Evolutionary conservation across 768 basidiomycete genomes (phyloP).

Genomic region (Trametes sanguinea): DNA sequence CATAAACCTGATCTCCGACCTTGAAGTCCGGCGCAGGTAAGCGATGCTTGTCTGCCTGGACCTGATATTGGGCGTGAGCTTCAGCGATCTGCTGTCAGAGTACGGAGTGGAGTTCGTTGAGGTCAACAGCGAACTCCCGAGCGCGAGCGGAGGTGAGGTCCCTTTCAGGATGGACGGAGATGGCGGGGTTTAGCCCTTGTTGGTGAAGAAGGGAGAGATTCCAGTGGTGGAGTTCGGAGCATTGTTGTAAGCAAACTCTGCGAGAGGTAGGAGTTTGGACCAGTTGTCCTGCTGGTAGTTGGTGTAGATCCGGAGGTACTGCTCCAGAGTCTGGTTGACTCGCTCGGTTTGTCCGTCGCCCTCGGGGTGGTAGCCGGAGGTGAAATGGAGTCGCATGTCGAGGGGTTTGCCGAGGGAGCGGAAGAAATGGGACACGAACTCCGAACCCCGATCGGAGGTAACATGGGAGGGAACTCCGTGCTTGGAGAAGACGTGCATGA

Average conservation of each 20-base stretch:
- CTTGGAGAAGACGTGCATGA: slow-evolving; percentile 19
- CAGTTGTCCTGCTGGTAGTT: not conserved
- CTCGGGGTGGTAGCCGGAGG: slow-evolving; percentile 30
- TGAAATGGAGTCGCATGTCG: slow-evolving; percentile 10
- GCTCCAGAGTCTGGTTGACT: slow-evolving; percentile 9
- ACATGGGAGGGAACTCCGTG: slow-evolving; percentile 12
- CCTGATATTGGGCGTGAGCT: slow-evolving; percentile 20
- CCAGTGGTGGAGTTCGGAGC: not conserved
- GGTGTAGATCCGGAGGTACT: slow-evolving; percentile 33
- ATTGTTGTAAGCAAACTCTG: too few species aligned
- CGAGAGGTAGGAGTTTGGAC: not conserved
- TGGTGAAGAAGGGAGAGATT: slow-evolving; percentile 5
- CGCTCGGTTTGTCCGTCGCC: slow-evolving; percentile 42
- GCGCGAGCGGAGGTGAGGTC: slow-evolving; percentile 10
- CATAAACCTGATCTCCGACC: slow-evolving; percentile 2
- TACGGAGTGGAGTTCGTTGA: slow-evolving; percentile 24
- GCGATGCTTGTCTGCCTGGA: slow-evolving; percentile 5
- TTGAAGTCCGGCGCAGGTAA: slow-evolving; percentile 1
- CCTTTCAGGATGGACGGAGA: slow-evolving; percentile 17
- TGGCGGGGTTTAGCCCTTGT: slow-evolving; percentile 16
- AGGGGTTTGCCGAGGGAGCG: slow-evolving; percentile 9
- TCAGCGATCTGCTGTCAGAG: slow-evolving; percentile 21
- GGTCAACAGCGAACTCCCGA: slow-evolving; percentile 26
- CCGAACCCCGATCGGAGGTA: slow-evolving; percentile 18
- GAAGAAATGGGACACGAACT: slow-evolving; percentile 19